Percentiles rank a stretch among this genome's conserved stretches.
Conservation (phyloP, 192 early-diverging fungal species). For the Chytriomyces confervae region DNA sequence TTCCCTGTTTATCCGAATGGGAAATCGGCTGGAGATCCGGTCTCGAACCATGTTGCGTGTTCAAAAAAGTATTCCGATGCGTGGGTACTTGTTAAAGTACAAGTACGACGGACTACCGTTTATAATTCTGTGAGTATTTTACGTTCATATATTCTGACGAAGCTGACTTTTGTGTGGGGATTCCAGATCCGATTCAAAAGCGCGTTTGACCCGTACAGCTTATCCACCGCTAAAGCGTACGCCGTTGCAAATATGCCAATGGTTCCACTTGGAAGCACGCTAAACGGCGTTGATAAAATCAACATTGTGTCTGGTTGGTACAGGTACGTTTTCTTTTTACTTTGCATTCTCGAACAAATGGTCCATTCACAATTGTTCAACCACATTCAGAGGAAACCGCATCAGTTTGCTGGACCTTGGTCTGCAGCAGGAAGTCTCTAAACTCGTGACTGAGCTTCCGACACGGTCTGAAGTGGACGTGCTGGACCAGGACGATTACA, state of each 20-base stretch:
- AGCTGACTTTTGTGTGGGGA: background rate
- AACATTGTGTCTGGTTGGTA: conserved; percentile 14
- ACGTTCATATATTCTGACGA: no score
- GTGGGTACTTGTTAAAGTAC: conserved; percentile 14
- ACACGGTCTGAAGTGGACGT: conserved; percentile 26
- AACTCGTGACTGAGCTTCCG: background rate
- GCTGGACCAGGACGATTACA: conserved; percentile 20
- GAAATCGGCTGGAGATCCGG: conserved; percentile 13
- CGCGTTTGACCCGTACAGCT: conserved; percentile 12
- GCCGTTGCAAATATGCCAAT: conserved; percentile 24
- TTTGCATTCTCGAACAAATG: no score
- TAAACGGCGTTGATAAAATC: background rate
- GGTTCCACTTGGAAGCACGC: conserved; percentile 24
- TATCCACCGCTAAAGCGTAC: background rate
- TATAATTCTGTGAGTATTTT: conserved; percentile 19
- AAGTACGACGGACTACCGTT: background rate
- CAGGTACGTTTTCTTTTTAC: conserved; percentile 13
- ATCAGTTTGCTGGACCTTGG: conserved; percentile 21
- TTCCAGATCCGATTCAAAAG: conserved; percentile 14
- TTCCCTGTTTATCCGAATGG: conserved; percentile 31
- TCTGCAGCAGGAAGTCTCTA: background rate
- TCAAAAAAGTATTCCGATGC: conserved; percentile 30
- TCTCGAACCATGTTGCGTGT: conserved; percentile 24
- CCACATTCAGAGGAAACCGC: conserved; percentile 21
- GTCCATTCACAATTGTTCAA: no score